Evolutionary conservation across 768 basidiomycete species (phyloP), one percentile per base, ranked within the genome.

Genomic region (Naganishia vaughanmartiniae): DNA sequence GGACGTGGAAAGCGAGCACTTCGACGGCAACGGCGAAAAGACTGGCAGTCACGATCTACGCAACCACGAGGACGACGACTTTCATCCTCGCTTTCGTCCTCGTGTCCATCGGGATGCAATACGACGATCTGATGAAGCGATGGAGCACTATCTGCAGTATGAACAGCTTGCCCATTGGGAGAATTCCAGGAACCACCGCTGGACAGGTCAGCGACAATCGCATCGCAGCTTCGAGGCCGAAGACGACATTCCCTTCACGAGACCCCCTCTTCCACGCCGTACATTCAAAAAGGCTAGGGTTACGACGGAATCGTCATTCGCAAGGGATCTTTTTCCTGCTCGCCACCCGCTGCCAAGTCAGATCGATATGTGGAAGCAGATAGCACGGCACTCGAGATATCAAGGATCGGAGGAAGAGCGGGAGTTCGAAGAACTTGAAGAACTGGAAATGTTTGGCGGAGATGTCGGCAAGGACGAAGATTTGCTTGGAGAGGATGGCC

Each of bases 401-500:
- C 48, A 51, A 12, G 48, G 24, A 51, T 51, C 48, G 7, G 48
- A 51, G 12, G 48, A 51, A 51, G 48, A 51, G 4, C 48, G 24
- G 48, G 48, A 51, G 24, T n/a, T 12, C 21, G 21, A 51, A 26
- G 19, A 19, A 19, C 54, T 19, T 17, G 12, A 58, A 34, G 19
- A 4, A 19, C 39, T 4, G 34, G 57, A 58, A 10, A n/a, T 58
- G 1, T 34, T 39, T 58, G 17, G 3, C n/a, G 57, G 36, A n/a
- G 34, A 15, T 9, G 30, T 15, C 15, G 21, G n/a, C 36, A 34
- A 58, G 34, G 36, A 36, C 24, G 57, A 39, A 36, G 60, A 63
- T 12, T 34, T 63, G 24, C 60, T 63, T 6, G 60, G 60, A 24
- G 60, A 63, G 39, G 60, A 63, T 63, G 60, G 60, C 7, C 15